Base-by-base conservation (phyloP, 306 rosid species). In the Citrullus amarus region DNA sequence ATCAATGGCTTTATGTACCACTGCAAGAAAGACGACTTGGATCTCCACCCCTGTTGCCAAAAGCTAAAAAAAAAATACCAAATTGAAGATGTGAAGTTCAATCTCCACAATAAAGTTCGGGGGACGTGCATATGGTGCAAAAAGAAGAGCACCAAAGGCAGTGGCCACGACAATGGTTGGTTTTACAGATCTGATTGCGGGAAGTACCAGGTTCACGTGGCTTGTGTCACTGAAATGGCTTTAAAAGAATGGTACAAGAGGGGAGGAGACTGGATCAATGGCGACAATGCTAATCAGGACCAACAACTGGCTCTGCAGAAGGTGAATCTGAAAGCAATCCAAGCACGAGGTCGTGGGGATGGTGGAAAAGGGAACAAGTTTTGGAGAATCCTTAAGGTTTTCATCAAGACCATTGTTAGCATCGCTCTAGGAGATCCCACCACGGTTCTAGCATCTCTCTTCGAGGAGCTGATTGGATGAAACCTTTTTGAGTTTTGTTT, bases 351-450 rank as follows among this genome's bases (percentile, higher is more conserved):
- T 6, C 17, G 16, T 43, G 14, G 53, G 22, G 6, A 22, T 8
- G 50, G 32, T 3, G 72, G 78, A 56, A 34, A 12, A 51, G 16
- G 69, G 13, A 57, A 51, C 8, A 77, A 55, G 62, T 67, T 17
- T n/a, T 58, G 48, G 66, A 78, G 13, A 71, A 77, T 68, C 16
- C 14, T 48, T 20, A 77, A 68, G 55, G 2, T 54, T 3, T 15
- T 81, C 11, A 18, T 77, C 28, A 3, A 41, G 65, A 57, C 62
- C 7, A 77, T 77, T 44, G 74, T 46, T 4, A 12, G 43, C 20
- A 18, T 81, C 3, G 56, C 76, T 43, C 9, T 81, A n/a, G 84
- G 80, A 15, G 80, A 67, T 28, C 80, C 84, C 43, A 20, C 57
- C 57, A 22, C 18, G 1, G 14, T 74, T 54, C 25, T 79, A 5